Base-by-base conservation (phyloP, 768 basidiomycete genomes). In the Hebeloma cylindrosporum region DNA sequence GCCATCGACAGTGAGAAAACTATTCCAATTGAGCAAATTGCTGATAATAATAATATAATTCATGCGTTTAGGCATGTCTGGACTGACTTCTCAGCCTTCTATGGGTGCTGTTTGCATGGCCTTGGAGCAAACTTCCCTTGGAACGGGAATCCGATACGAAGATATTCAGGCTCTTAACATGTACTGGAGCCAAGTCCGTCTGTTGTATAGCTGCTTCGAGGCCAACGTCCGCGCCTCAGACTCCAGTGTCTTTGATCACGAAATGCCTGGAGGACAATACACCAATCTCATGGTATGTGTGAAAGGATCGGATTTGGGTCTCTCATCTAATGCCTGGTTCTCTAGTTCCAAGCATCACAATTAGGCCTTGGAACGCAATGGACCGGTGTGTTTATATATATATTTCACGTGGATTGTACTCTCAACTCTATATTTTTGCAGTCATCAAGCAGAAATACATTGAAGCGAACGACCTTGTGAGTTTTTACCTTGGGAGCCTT, bases 391-490 rank as follows among this genome's bases (percentile, higher is more conserved):
- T 53, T n/a, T 26, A 23, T 30, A n/a, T 33, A 13, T 7, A 20
- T 21, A 17, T 11, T 10, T 34, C 25, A 41, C 36, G 6, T 27
- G 38, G 28, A 40, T 43, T 47, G 47, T 26, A 13, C 25, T 43
- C 36, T 43, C 57, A 33, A 51, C 28, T 30, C 16, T 52, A 31
- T 44, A 25, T 44, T 40, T 43, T 22, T 37, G 7, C 61, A 88
- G 93, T 90, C 61, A 91, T 99, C 72, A 98, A 98, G 76, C 85
- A 87, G 77, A 96, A 95, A 69, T 99, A 99, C 65, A 91, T 97
- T 57, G 91, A 97, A 68, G 96, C 96, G 36, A 99, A 99, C 62
- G 79, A 91, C 40, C 83, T 99, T 45, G 91, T 93, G 60, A 51
- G 52, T 52, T 39, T n/a, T n/a, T 41, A 23, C 22, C 16, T 47